A percentile compares a stretch with the other conserved stretches of the same genome.
These are phyloP conservation scores for Arthrobotrys conoides DNA, from an alignment of 2,329 filamentous ascomycete species.

Conservation along the genomic window DNA sequence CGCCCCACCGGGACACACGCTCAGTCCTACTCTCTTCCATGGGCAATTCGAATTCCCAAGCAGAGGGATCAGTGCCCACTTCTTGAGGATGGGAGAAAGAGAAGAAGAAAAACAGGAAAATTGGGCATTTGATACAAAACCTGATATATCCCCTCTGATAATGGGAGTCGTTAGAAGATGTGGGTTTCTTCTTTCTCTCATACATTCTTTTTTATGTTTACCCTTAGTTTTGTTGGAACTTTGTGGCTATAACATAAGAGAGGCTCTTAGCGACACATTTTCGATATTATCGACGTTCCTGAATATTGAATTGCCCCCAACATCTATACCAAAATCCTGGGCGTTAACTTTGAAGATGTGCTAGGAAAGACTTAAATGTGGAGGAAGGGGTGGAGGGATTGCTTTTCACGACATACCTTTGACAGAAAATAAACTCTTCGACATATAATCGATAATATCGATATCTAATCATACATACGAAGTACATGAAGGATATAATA, in stretches of 20 bases:
- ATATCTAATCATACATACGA: background rate
- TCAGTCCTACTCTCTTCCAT: slow-evolving; percentile 13
- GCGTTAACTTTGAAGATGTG: slow-evolving; percentile 20
- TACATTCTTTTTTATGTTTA: background rate
- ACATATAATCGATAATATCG: background rate
- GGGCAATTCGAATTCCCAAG: slow-evolving; percentile 12
- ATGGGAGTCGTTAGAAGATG: background rate
- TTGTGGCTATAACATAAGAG: background rate
- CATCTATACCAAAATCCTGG: background rate
- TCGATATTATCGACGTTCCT: slow-evolving; percentile 14
- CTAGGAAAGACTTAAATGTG: slow-evolving; percentile 20
- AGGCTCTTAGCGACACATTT: slow-evolving; percentile 1
- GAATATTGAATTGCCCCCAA: background rate
- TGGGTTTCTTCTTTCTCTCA: slow-evolving; percentile 2
- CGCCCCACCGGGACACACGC: slow-evolving; percentile 31
- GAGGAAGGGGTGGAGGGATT: slow-evolving; percentile 40
- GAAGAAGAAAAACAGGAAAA: slow-evolving; percentile 3
- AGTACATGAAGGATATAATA: background rate
- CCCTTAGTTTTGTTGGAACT: background rate
- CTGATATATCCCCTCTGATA: slow-evolving; percentile 28
- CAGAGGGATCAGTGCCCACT: slow-evolving; percentile 6
- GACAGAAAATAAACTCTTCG: background rate
- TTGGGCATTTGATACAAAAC: slow-evolving; percentile 11
- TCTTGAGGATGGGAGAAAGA: slow-evolving; percentile 3
- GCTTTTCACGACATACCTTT: background rate